Evolutionary conservation across 306 rosid genomes (phyloP).

Genomic region (Pterocarpus santalinus): DNA sequence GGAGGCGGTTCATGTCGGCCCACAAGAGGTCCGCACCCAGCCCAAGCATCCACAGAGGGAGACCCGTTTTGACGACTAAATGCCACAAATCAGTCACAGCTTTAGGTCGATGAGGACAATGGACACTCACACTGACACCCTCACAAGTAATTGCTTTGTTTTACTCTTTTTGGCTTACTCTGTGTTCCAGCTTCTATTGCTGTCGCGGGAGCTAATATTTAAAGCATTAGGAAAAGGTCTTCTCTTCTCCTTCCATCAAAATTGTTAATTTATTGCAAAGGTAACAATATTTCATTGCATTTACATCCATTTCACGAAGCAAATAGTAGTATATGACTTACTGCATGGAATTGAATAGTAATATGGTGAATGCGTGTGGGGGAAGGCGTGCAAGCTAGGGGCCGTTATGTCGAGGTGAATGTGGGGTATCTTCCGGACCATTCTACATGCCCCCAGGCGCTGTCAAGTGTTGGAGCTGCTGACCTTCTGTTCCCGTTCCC

Average conservation of each 20-base stretch:
- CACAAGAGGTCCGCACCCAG: conserved; percentile 77
- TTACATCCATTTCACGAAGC: not conserved
- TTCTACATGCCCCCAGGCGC: conserved; percentile 20
- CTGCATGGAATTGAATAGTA: not conserved
- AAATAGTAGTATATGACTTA: no score
- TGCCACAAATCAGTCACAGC: no score
- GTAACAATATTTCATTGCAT: not conserved
- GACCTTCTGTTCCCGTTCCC: conserved; percentile 61
- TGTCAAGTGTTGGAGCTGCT: not conserved
- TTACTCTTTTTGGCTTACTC: not conserved
- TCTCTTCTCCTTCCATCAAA: not conserved
- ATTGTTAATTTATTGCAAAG: not conserved
- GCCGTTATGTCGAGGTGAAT: conserved; percentile 70
- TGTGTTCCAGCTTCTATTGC: conserved; percentile 5
- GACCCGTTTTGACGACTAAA: conserved; percentile 79
- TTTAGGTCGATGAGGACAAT: no score
- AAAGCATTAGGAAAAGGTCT: not conserved
- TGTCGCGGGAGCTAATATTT: conserved; percentile 18
- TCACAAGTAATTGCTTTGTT: not conserved
- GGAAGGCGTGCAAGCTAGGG: conserved; percentile 62
- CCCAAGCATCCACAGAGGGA: conserved; percentile 90
- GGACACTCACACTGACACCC: not conserved
- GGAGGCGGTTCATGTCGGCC: conserved; percentile 89
- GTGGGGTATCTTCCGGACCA: conserved; percentile 81
- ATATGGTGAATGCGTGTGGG: not conserved